Conservation (phyloP, 2,329 filamentous ascomycete species). For the Trichoderma gracile region DNA sequence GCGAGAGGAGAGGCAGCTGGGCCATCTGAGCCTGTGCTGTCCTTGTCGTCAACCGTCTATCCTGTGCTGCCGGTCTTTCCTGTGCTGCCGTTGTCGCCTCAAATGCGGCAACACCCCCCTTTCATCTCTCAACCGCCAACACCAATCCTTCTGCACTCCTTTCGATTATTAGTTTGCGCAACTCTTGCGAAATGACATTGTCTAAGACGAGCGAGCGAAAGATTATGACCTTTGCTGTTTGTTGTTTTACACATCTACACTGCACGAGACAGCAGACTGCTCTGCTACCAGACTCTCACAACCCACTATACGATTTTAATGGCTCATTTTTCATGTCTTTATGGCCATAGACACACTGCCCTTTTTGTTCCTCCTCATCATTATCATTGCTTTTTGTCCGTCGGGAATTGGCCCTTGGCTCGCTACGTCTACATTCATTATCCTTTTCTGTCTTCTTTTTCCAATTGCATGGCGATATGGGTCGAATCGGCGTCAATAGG, state of each 20-base stretch:
- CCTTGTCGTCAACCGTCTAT: not conserved
- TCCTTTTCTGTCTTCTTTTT: not conserved
- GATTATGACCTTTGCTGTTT: not conserved
- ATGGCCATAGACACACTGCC: not conserved
- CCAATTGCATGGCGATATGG: constrained; percentile 13
- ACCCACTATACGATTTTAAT: constrained; percentile 21
- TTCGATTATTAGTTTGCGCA: too few relatives aligned
- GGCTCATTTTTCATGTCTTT: not conserved
- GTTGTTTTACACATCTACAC: not conserved
- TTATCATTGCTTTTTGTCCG: not conserved
- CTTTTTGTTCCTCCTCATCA: too few relatives aligned
- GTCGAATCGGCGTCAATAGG: constrained; percentile 10
- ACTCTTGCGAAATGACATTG: not conserved
- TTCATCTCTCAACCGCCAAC: not conserved
- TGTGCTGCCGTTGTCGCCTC: not conserved
- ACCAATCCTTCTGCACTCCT: not conserved
- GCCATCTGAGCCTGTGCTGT: constrained; percentile 51
- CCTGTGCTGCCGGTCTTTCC: not conserved
- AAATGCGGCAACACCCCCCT: not conserved
- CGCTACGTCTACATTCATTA: constrained; percentile 5
- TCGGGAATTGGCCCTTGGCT: not conserved
- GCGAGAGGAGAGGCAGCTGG: constrained; percentile 70
- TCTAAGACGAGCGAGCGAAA: constrained; percentile 11
- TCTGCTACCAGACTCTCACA: not conserved
- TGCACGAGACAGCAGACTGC: not conserved